Conservation (phyloP, 352 stramenopile species). For the Blastocystis sp. region DNA sequence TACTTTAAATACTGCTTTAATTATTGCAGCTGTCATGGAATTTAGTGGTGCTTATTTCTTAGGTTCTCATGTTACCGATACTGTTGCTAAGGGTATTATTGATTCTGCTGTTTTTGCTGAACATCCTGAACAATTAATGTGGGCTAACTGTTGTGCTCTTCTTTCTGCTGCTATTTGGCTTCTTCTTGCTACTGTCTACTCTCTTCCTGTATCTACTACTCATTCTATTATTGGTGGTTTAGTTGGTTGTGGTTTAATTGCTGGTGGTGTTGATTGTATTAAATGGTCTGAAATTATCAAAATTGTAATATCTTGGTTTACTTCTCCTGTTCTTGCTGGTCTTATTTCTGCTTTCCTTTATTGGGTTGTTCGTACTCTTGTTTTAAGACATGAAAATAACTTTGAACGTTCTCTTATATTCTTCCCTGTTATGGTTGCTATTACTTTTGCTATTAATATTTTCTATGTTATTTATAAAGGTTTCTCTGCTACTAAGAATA, state of each 20-base stretch:
- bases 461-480: conserved; percentile 49
- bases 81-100: conserved; percentile 53
- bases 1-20: conserved; percentile 51
- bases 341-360: conserved; percentile 51
- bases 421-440: conserved; percentile 47
- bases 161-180: conserved; percentile 47
- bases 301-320: conserved; percentile 54
- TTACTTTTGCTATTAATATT: conserved; percentile 47
- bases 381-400: conserved; percentile 46
- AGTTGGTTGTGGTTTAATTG: conserved; percentile 49
- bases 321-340: conserved; percentile 50
- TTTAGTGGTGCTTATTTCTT: conserved; percentile 57
- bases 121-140: conserved; percentile 51
- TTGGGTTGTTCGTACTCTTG: conserved; percentile 43
- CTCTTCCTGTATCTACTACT: conserved; percentile 51
- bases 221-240: conserved; percentile 50
- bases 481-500: conserved; percentile 31
- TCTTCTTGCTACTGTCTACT: conserved; percentile 45
- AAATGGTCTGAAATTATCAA: conserved; percentile 46
- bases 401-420: conserved; percentile 43
- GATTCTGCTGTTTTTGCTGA: conserved; percentile 49
- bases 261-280: conserved; percentile 45
- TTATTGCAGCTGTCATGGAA: conserved; percentile 57
- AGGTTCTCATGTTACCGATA: conserved; percentile 54
- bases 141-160: conserved; percentile 52